Percentiles rank a stretch among this genome's conserved stretches.
phyloP scores from a whole-genome alignment of 768 basidiomycete species.

The Mycena capillaripes region DNA sequence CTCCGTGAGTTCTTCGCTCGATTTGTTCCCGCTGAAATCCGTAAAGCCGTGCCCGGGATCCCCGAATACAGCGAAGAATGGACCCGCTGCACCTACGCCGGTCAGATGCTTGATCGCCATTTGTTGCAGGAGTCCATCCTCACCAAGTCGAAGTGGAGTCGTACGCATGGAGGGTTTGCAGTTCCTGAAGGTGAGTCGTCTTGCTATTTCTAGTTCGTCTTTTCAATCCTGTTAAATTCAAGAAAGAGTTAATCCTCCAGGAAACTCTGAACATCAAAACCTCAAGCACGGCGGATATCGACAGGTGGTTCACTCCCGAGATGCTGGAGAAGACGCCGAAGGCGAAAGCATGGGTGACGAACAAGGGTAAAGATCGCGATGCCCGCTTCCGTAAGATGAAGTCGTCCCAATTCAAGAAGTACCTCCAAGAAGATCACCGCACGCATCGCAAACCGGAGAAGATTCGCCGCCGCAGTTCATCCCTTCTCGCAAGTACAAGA shows the following conservation, averaged over 20 bases:
- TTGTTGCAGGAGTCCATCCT: not conserved
- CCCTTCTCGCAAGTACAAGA: not conserved
- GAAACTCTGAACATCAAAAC: not conserved
- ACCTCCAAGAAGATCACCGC: not conserved
- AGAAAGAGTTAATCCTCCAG: not conserved
- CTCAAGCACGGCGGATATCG: not conserved
- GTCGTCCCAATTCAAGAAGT: not conserved
- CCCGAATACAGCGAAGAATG: not conserved
- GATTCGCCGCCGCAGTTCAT: not conserved
- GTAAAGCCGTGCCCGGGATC: not conserved
- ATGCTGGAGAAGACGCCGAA: not conserved
- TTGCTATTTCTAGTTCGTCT: not conserved
- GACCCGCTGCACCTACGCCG: not conserved
- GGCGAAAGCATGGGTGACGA: not conserved
- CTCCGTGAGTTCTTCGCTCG: not conserved
- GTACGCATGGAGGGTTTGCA: not conserved
- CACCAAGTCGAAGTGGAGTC: not conserved
- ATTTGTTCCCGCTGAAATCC: not conserved
- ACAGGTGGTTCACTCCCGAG: not conserved
- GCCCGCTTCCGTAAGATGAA: conserved; percentile 4
- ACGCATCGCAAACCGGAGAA: not conserved
- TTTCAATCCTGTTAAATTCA: not conserved
- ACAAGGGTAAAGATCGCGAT: not conserved
- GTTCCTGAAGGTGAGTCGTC: conserved; percentile 5
- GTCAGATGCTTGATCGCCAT: conserved; percentile 4